Base-by-base conservation (phyloP, 2,329 filamentous ascomycete genomes). In the Pseudocercospora vitis region DNA sequence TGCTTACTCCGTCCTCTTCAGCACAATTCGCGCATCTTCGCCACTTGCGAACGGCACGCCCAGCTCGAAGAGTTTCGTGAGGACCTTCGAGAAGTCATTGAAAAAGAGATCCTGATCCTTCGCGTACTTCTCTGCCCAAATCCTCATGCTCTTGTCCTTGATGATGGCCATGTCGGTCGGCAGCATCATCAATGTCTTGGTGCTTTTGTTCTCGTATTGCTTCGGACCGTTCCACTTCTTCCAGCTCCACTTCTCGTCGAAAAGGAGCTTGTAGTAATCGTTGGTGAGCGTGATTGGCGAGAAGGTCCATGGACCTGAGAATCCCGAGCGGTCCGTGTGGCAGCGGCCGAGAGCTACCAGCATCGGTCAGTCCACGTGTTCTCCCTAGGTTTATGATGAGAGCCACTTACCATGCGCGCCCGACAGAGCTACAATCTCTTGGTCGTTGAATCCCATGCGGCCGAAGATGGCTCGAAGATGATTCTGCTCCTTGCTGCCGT, bases 361-460 rank as follows among this genome's bases (percentile, higher is more conserved):
- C 3, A 5, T 4, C 12, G 9, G 31, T 33, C 9, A 33, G 31
- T 33, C 11, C 3, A 32, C 3, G 29, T 32, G 11, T 9, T 12
- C 7, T 12, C 11, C 3, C 11, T 32, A 14, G 14, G 7, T 32
- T 32, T n/a, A n/a, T n/a, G n/a, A 32, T 16, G 33, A 19, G n/a
- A 16, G 33, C 4, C 9, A 16, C 39, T 23, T 26, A 42, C 39
- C 39, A 77, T 96, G 91, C 45, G 88, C 91, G 63, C 91, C 91
- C 19, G 81, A 80, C 49, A 97, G 82, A 24, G 92, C 94, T 40
- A 96, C 92, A 70, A 97, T 97, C 76, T 96, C 91, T 68, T 88
- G 88, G 76, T 99, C 92, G 74, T 94, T 87, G 81, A 96, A 97
- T 63, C 92, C 92, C 92, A 97, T 97, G 71, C 92, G 90, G 74